Base-by-base conservation (phyloP, 2,329 filamentous ascomycete species). In the Pseudopithomyces chartarum region DNA sequence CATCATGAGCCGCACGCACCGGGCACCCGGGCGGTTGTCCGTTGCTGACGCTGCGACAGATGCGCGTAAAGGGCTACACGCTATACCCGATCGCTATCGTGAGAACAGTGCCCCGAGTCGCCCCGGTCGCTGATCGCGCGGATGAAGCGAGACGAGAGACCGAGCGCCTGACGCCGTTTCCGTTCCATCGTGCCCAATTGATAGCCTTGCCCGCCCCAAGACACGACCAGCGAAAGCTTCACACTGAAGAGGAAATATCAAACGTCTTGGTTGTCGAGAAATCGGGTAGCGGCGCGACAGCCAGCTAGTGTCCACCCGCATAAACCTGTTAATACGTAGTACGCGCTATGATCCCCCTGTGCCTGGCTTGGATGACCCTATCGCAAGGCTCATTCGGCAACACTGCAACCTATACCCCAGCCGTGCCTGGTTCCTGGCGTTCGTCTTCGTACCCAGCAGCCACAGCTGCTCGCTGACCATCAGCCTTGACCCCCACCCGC, bases 111-210 rank as follows among this genome's bases (percentile, higher is more conserved):
- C 59, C n/a, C 63, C 58, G 62, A 57, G 61, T 59, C 59, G 60
- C 62, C 68, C 69, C 68, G 62, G 68, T 62, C 59, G 68, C 63
- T 65, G 69, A 72, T 72, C 70, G 56, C 63, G 68, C 66, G 70
- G 67, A 57, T 63, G 57, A 63, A 61, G 66, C 70, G 65, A 70
- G 50, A 62, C 59, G 62, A 66, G 64, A 65, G 64, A 67, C 64
- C 62, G 60, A 63, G 58, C 62, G 65, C 65, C n/a, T 67, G 58
- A 59, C 53, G 68, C 64, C 66, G 64, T 63, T 68, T 63, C 64
- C 60, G 63, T 63, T 61, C 60, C 62, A 63, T 64, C 64, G 58
- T 58, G 55, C 56, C 58, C 63, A 61, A 61, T 58, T 66, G 64
- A 67, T 47, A 29, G 33, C 48, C 17, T 33, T 34, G 22, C 17